Evolutionary conservation across 148 eudicot genomes (phyloP), one percentile per base, ranked within the genome.

Genomic region (Hydrangea macrophylla): DNA sequence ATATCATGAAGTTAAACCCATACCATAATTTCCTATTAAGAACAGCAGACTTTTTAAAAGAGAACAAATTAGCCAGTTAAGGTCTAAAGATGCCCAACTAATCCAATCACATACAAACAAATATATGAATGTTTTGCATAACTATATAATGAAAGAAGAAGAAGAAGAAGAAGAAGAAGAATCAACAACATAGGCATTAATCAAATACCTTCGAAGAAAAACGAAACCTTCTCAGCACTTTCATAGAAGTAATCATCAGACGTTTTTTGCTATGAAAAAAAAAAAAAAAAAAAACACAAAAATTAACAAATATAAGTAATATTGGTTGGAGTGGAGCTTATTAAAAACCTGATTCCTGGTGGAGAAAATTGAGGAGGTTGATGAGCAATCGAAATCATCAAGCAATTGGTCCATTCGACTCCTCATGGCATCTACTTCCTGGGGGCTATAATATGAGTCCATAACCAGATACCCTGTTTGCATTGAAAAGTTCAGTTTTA

Each of bases 201-300:
- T n/a, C 25, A 36, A n/a, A 53, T 85, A 94, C 98, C 98, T 82
- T 94, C 98, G 59, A 90, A 94, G 96, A 94, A 94, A 69, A 85
- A 94, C 1, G 98, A 94, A 69, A 94, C 75, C 67, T 88, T 94
- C 73, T 94, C 97, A 5, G 81, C 98, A 65, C 98, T 94, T 17
- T 94, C 90, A 44, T 65, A 94, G 83, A 94, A 94, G 80, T 94
- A 90, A 65, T 90, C 69, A 69, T 80, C 85, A 58, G 83, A 82
- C 2, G 96, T 84, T 12, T 73, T 75, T 81, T 71, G 86, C 98
- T 94, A 75, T 45, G 67, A 69, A 48, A 12, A 71, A 59, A 25
- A 20, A 32, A 50, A 12, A 36, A 9, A 42, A 54, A 30, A 9
- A 35, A 23, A 28, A 50, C 33, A 25, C 71, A 24, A 3, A 71